Evolutionary conservation across 2,329 filamentous ascomycete genomes (phyloP).

Genomic region (Penicillium decumbens): DNA sequence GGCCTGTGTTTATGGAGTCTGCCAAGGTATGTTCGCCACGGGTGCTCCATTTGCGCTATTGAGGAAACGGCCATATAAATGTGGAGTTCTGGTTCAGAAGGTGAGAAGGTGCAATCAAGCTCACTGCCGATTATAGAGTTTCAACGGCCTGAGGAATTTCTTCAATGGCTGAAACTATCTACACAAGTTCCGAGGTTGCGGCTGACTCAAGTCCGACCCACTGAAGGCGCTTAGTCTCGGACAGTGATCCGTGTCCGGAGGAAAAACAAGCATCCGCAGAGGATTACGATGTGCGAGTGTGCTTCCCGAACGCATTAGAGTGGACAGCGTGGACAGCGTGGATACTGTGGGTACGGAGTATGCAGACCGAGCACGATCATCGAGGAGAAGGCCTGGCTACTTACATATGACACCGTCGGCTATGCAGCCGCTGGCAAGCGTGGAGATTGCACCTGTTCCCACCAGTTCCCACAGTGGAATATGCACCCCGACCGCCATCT

Average conservation of each 20-base stretch:
- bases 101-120: not conserved
- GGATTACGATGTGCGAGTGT: slow-evolving; percentile 1
- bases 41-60: not conserved
- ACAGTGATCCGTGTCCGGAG: slow-evolving; percentile 5
- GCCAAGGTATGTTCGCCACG: not conserved
- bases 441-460: slow-evolving; percentile 5
- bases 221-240: not conserved
- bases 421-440: slow-evolving; percentile 16
- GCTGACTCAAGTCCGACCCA: not conserved
- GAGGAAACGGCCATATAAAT: not conserved
- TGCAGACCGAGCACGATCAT: slow-evolving; percentile 4
- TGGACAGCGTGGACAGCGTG: not conserved
- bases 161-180: not conserved
- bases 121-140: not conserved
- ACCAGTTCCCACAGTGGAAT: slow-evolving; percentile 3
- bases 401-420: not conserved
- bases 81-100: not conserved
- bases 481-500: slow-evolving; percentile 1
- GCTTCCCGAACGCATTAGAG: slow-evolving; percentile 4
- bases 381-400: slow-evolving; percentile 1
- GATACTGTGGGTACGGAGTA: not conserved
- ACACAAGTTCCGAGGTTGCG: not conserved
- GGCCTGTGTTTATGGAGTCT: not conserved
- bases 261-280: not conserved
- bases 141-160: not conserved